Evolutionary conservation across 768 basidiomycete species (phyloP).

Genomic region (Rubroboletus pulcherrimus): DNA sequence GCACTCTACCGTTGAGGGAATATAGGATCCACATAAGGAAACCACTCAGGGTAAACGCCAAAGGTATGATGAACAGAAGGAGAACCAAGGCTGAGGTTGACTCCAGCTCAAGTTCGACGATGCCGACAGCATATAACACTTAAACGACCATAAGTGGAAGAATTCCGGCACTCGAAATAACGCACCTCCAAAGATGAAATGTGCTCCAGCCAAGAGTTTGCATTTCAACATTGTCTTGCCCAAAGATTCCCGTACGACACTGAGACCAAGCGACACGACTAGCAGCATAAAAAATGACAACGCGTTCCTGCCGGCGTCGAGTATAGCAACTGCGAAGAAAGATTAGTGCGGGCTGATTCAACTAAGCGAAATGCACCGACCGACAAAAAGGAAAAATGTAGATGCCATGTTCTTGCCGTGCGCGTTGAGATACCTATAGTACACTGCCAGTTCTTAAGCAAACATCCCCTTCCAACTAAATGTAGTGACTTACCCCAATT

Average conservation of each 20-base stretch:
- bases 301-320: slow-evolving; percentile 93
- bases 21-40: slow-evolving; percentile 97
- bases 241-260: slow-evolving; percentile 86
- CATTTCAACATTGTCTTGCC: slow-evolving; percentile 83
- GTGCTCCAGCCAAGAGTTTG: slow-evolving; percentile 73
- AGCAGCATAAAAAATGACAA: slow-evolving; percentile 94
- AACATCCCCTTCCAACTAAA: not conserved
- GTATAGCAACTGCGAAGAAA: slow-evolving; percentile 68
- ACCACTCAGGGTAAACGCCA: slow-evolving; percentile 92
- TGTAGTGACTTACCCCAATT: slow-evolving; percentile 63
- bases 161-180: slow-evolving; percentile 1
- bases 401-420: slow-evolving; percentile 72
- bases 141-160: slow-evolving; percentile 9
- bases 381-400: slow-evolving; percentile 89
- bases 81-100: slow-evolving; percentile 82
- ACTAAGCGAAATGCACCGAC: slow-evolving; percentile 38
- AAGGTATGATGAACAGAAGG: slow-evolving; percentile 87
- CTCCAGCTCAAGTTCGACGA: slow-evolving; percentile 89
- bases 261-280: slow-evolving; percentile 87
- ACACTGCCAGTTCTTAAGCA: slow-evolving; percentile 44
- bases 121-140: slow-evolving; percentile 93
- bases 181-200: slow-evolving; percentile 93
- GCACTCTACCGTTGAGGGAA: slow-evolving; percentile 71
- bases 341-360: not conserved
- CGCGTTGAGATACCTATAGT: slow-evolving; percentile 93